Percentiles rank a stretch among this genome's conserved stretches.
phyloP scores from a whole-genome alignment of 2,329 filamentous ascomycete genomes.

The Lecanicillium sp. region DNA sequence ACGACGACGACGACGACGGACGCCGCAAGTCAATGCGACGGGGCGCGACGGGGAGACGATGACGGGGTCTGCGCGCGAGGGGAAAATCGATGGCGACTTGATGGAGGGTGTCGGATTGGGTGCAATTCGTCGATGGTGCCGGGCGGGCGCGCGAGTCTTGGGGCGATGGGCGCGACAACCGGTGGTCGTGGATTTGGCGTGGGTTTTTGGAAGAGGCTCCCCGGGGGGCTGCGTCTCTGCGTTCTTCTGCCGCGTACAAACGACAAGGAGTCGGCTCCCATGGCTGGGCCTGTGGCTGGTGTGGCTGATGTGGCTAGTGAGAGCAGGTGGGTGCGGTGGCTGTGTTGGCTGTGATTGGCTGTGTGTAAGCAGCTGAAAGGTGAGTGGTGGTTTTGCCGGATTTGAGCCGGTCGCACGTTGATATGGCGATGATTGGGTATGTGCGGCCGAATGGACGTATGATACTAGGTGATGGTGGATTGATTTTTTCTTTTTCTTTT shows the following conservation, averaged over 20 bases:
- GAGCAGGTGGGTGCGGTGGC: too few species aligned
- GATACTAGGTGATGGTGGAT: too few species aligned
- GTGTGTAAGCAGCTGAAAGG: neutral
- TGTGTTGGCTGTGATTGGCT: neutral
- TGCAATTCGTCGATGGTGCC: too few species aligned
- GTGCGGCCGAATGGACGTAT: too few species aligned
- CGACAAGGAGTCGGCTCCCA: constrained; percentile 13
- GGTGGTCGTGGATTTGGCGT: constrained; percentile 9
- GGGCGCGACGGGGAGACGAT: neutral
- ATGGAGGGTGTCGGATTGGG: neutral
- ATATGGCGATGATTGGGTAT: too few species aligned
- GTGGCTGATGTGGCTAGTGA: neutral
- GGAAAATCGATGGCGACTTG: neutral
- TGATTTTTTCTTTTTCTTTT: too few species aligned
- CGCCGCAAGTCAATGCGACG: constrained; percentile 13
- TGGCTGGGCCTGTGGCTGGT: constrained; percentile 1
- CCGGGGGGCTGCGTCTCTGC: constrained; percentile 2
- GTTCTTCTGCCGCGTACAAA: constrained; percentile 14
- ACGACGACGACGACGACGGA: constrained; percentile 27
- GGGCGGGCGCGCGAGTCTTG: neutral
- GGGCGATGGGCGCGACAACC: constrained; percentile 9
- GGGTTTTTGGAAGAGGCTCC: constrained; percentile 9
- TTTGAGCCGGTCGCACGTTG: too few species aligned
- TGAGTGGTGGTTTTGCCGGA: too few species aligned
- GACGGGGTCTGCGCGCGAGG: neutral